These are phyloP conservation scores for Ganoderma lucidum DNA, from an alignment of 1,284 basidiomycete genomes.

Conservation along the genomic window DNA sequence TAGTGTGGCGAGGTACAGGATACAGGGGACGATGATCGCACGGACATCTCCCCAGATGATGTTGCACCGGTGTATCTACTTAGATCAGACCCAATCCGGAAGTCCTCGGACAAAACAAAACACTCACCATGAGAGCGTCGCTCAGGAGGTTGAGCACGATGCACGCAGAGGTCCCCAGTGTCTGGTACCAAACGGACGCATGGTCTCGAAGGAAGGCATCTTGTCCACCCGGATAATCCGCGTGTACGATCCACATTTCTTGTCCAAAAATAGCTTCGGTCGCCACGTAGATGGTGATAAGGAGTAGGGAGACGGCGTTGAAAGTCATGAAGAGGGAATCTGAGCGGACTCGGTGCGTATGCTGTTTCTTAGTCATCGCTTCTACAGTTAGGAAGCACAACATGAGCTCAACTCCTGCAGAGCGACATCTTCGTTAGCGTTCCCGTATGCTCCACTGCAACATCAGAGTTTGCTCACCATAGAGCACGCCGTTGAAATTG, in stretches of 20 bases:
- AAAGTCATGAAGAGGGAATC: slow-evolving; percentile 19
- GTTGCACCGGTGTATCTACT: slow-evolving; percentile 29
- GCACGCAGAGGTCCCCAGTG: slow-evolving; percentile 28
- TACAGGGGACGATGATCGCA: slow-evolving; percentile 17
- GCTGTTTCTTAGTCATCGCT: slow-evolving; percentile 20
- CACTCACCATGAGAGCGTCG: slow-evolving; percentile 23
- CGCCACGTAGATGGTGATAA: slow-evolving; percentile 31
- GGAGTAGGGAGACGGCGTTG: slow-evolving; percentile 25
- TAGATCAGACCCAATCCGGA: background rate
- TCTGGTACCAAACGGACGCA: slow-evolving; percentile 35
- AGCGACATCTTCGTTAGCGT: background rate
- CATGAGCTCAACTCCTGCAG: slow-evolving; percentile 36
- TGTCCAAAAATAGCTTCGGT: slow-evolving; percentile 32
- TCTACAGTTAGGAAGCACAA: slow-evolving; percentile 34
- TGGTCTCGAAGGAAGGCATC: slow-evolving; percentile 26
- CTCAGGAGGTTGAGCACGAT: slow-evolving; percentile 28
- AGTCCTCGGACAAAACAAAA: background rate
- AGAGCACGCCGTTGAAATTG: slow-evolving; percentile 36
- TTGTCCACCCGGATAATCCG: slow-evolving; percentile 24
- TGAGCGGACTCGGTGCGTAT: slow-evolving; percentile 2
- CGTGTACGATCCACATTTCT: slow-evolving; percentile 33
- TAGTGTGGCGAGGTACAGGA: slow-evolving; percentile 17
- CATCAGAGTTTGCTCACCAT: slow-evolving; percentile 27
- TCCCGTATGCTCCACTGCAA: background rate
- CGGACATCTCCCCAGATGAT: slow-evolving; percentile 23